A percentile compares a stretch with the other conserved stretches of the same genome.
These are phyloP conservation scores for Rhynchospora breviuscula DNA, from an alignment of 176 grass and related monocot species.

Conservation along the genomic window DNA sequence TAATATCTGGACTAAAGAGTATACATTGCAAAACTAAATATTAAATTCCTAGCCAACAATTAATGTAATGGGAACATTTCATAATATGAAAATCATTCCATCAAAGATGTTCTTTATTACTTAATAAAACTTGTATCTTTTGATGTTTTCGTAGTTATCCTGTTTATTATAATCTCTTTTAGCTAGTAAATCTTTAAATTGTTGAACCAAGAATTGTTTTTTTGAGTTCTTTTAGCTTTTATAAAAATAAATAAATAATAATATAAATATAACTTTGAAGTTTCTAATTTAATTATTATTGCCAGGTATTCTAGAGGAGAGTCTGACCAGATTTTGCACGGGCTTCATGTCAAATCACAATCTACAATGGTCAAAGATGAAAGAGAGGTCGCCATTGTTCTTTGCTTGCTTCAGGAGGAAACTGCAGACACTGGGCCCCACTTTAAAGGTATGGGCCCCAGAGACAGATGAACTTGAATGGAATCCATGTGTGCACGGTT, in stretches of 20 bases:
- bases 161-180: neutral
- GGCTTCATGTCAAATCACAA: neutral
- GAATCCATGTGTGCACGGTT: neutral
- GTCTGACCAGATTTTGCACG: neutral
- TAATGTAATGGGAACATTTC: neutral
- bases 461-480: neutral
- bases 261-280: neutral
- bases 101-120: neutral
- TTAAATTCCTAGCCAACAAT: neutral
- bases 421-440: neutral
- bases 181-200: neutral
- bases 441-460: neutral
- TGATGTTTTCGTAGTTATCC: neutral
- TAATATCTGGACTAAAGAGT: neutral
- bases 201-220: neutral
- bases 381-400: neutral
- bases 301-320: neutral
- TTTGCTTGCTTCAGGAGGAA: constrained; percentile 13
- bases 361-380: neutral
- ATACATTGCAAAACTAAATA: neutral
- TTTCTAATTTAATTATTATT: neutral
- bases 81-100: neutral
- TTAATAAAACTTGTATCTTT: neutral
- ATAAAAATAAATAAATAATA: neutral
- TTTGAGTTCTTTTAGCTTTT: neutral